These are phyloP conservation scores for Lepidium sativum DNA, from an alignment of 345 rosid species.

Conservation along the genomic window DNA sequence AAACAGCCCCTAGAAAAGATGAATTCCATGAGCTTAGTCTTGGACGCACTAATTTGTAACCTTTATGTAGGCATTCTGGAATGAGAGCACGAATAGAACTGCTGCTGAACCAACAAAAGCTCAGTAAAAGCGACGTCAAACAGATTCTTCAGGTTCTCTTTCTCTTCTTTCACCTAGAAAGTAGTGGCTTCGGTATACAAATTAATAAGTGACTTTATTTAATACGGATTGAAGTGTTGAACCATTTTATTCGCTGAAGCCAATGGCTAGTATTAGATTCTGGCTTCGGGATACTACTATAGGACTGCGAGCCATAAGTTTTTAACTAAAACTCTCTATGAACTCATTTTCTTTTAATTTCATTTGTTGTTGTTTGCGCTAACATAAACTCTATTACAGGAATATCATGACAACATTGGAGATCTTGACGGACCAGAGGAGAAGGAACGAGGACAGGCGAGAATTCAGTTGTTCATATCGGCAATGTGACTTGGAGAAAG, in stretches of 20 bases:
- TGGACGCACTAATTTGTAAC: slow-evolving; percentile 1
- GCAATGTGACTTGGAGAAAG: slow-evolving; percentile 61
- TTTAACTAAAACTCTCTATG: background rate
- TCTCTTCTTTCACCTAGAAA: background rate
- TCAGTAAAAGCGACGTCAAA: slow-evolving; percentile 57
- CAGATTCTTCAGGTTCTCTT: slow-evolving; percentile 85
- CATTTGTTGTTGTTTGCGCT: background rate
- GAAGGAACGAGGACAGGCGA: slow-evolving; percentile 76
- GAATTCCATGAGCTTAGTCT: background rate
- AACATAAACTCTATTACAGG: slow-evolving; percentile 32
- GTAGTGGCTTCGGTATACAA: no score
- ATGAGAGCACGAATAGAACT: slow-evolving; percentile 82
- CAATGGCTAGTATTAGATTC: background rate
- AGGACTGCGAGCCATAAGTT: background rate
- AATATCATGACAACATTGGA: slow-evolving; percentile 90
- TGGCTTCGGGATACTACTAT: background rate
- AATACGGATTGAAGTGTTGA: background rate
- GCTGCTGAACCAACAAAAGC: slow-evolving; percentile 85
- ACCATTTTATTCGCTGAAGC: background rate
- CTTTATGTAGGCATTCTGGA: slow-evolving; percentile 48
- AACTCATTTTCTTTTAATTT: background rate
- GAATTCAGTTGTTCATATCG: slow-evolving; percentile 63
- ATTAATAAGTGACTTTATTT: no score
- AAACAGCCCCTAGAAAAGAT: background rate
- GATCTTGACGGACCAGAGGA: slow-evolving; percentile 91